Base-by-base conservation (phyloP, 2,329 filamentous ascomycete genomes). In the Hortaea werneckii region DNA sequence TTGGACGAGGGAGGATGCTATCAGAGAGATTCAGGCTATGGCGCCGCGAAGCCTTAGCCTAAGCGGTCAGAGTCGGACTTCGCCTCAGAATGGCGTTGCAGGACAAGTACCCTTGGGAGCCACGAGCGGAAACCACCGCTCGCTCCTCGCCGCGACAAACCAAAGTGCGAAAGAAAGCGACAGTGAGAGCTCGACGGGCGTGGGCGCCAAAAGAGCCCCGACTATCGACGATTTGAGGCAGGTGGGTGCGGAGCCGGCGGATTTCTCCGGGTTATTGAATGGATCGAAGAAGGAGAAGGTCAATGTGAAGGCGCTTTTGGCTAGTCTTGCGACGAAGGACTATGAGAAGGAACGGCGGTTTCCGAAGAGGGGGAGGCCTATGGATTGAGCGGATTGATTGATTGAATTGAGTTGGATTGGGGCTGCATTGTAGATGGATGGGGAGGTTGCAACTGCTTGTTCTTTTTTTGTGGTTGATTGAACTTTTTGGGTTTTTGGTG, bases 1-100 rank as follows among this genome's bases (percentile, higher is more conserved):
- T 41, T 95, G 90, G 90, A 83, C 80, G 35, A 81, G 82, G 58
- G 88, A 94, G 20, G 67, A 72, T 10, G 85, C 84, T 29, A 69
- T 92, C 43, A 77, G 81, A 8, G 73, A 78, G 34, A 75, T 86
- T 41, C 79, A 84, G 48, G 79, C 72, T 48, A 49, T 51, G 42
- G 51, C 48, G 13, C 81, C 81, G 56, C 85, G 82, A 56, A 79
- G 85, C 0, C 77, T 78, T 9, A 94, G 87, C 4, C 69, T 94
- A 45, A 85, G 73, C 44, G 87, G 87, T 20, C 32, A 35, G 32
- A 94, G 87, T 2, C 80, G 78, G 51, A 74, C 77, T 1, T 82
- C 78, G 37, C 48, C 42, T 8, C 37, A 34, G 26, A 46, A 48
- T 12, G 48, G 29, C 12, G 43, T 42, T 7, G 47, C 44, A 1